phyloP scores from a whole-genome alignment of 2,329 filamentous ascomycete species.

The Claviceps lovelessii region DNA sequence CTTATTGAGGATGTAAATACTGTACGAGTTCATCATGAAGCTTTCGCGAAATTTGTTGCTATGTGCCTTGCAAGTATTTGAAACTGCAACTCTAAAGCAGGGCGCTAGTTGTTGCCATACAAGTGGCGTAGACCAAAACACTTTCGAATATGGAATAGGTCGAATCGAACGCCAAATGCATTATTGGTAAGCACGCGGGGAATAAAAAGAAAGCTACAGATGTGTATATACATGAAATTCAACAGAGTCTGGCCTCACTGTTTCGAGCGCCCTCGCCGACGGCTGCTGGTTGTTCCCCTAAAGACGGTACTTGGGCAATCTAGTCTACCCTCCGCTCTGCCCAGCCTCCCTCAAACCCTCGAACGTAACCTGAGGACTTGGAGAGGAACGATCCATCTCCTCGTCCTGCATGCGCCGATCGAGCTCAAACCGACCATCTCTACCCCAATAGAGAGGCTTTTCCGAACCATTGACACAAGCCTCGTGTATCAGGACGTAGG shows the following conservation, averaged over 20 bases:
- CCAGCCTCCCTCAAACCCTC: conserved; percentile 32
- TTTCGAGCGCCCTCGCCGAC: background rate
- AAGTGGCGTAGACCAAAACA: background rate
- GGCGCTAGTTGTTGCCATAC: background rate
- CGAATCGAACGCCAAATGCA: no score
- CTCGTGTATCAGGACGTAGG: conserved; percentile 62
- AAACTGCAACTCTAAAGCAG: background rate
- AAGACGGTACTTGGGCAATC: background rate
- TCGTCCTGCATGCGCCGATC: conserved; percentile 55
- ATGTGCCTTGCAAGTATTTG: background rate
- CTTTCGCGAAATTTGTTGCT: background rate
- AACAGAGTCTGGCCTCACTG: background rate
- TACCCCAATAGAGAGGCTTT: conserved; percentile 48
- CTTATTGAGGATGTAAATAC: conserved; percentile 25
- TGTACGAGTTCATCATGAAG: conserved; percentile 19
- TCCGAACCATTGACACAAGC: conserved; percentile 49
- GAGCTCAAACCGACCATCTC: conserved; percentile 55
- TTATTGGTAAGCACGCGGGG: no score
- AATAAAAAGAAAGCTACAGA: no score
- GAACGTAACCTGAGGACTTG: conserved; percentile 16
- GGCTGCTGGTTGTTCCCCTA: background rate
- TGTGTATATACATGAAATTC: no score
- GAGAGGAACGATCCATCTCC: conserved; percentile 21
- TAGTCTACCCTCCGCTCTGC: conserved; percentile 25
- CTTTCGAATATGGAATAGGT: background rate